A percentile compares a stretch with the other conserved stretches of the same genome.
Conservation (phyloP, 106 monocot species). For the Ottelia alismoides region DNA sequence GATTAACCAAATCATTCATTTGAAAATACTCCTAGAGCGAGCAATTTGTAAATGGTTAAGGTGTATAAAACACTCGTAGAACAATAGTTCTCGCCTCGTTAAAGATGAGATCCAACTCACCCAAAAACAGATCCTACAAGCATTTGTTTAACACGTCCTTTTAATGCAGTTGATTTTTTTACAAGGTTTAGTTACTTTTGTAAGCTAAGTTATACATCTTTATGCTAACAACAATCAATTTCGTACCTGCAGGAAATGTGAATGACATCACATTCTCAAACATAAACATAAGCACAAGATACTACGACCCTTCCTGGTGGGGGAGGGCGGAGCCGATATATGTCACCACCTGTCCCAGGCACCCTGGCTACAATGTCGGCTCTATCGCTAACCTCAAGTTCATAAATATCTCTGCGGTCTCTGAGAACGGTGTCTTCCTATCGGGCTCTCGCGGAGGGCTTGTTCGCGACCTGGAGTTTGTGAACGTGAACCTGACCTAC, state of each 20-base stretch:
- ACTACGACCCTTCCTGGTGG: slow-evolving; percentile 97
- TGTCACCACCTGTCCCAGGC: slow-evolving; percentile 73
- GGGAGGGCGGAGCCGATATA: slow-evolving; percentile 96
- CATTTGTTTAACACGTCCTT: no score
- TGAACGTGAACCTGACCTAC: slow-evolving; percentile 56
- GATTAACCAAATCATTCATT: no score
- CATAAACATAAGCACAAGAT: slow-evolving; percentile 85
- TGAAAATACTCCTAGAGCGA: no score
- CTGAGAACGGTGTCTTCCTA: slow-evolving; percentile 91
- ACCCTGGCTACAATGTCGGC: slow-evolving; percentile 42
- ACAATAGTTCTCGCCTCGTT: no score
- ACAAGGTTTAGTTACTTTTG: no score
- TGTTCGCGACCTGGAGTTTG: slow-evolving; percentile 49
- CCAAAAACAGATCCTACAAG: no score
- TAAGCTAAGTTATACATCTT: no score
- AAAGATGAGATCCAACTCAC: no score
- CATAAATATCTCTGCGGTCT: slow-evolving; percentile 64
- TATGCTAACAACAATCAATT: no score
- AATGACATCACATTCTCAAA: slow-evolving; percentile 72
- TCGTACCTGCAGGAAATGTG: slow-evolving; percentile 70
- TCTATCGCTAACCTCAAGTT: slow-evolving; percentile 65
- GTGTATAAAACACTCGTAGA: no score
- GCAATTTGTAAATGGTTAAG: no score
- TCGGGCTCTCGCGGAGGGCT: slow-evolving; percentile 60
- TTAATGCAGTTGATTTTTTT: no score